phyloP scores from a whole-genome alignment of 2,329 filamentous ascomycete genomes.

The Ophiostoma quercus region DNA sequence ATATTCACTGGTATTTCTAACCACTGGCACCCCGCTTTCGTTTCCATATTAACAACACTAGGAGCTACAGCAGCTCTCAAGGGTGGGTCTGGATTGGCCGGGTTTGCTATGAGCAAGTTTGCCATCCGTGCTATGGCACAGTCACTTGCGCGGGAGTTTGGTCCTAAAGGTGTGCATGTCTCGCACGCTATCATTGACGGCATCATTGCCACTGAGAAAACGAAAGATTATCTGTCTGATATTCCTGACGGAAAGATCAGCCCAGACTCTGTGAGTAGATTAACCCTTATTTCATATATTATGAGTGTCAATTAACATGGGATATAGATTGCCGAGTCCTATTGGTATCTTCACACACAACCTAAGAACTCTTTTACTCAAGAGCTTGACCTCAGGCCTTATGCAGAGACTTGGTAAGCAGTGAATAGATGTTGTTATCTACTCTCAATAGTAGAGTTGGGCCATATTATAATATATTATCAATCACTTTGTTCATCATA shows the following conservation, averaged over 20 bases:
- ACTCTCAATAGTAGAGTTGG: no score
- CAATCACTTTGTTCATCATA: no score
- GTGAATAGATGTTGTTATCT: background rate
- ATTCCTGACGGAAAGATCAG: background rate
- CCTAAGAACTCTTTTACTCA: background rate
- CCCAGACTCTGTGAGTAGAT: background rate
- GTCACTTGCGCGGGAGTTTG: background rate
- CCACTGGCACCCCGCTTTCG: background rate
- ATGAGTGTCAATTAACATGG: background rate
- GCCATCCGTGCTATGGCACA: background rate
- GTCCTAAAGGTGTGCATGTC: background rate
- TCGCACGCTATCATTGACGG: conserved; percentile 2
- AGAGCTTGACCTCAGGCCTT: background rate
- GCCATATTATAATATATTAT: no score
- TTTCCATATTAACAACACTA: background rate
- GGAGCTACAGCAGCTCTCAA: conserved; percentile 4
- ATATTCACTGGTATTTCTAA: background rate
- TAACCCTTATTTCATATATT: background rate
- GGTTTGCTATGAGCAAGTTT: conserved; percentile 2
- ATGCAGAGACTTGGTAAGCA: background rate
- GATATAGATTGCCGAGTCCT: background rate
- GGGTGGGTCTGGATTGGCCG: background rate
- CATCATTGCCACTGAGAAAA: background rate
- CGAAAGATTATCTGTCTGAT: background rate
- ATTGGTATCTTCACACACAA: background rate